phyloP scores from a whole-genome alignment of 768 basidiomycete species.

The Crassisporium funariophilum region DNA sequence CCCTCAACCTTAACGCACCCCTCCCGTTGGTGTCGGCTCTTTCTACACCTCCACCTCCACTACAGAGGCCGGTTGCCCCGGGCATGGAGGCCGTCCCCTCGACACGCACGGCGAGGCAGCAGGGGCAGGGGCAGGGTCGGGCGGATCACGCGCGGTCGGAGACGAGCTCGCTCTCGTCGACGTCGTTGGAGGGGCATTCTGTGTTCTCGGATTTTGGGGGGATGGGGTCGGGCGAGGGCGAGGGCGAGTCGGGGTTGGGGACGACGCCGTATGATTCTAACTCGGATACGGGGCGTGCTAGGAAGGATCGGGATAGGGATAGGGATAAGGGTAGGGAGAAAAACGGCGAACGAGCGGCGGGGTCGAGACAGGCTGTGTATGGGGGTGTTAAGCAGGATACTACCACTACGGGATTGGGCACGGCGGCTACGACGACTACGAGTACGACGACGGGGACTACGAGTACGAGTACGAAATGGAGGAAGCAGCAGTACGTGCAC shows the following conservation, averaged over 20 bases:
- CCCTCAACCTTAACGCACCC: too few species aligned
- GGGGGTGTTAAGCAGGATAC: too few species aligned
- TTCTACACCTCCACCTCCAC: constrained; percentile 4
- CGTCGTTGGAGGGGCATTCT: constrained; percentile 43
- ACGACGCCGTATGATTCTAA: background rate
- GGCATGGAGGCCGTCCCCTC: constrained; percentile 29
- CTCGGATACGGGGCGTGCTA: too few species aligned
- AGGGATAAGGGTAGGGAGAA: too few species aligned
- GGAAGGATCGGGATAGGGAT: too few species aligned
- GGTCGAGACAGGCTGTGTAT: too few species aligned
- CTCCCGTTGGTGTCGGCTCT: too few species aligned
- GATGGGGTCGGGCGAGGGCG: too few species aligned
- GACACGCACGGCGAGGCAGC: too few species aligned
- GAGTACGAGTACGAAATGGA: constrained; percentile 18
- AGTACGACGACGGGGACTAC: background rate
- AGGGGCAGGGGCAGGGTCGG: too few species aligned
- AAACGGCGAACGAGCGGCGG: too few species aligned
- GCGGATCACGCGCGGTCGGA: constrained; percentile 31
- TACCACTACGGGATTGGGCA: too few species aligned
- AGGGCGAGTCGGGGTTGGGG: background rate
- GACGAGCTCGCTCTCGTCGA: constrained; percentile 32
- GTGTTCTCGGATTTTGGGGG: constrained; percentile 41
- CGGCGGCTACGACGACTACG: background rate
- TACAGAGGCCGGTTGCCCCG: constrained; percentile 6
- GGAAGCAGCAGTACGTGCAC: constrained; percentile 33